Conservation (phyloP, 139 green algal genomes). For the Chlorella sp. region DNA sequence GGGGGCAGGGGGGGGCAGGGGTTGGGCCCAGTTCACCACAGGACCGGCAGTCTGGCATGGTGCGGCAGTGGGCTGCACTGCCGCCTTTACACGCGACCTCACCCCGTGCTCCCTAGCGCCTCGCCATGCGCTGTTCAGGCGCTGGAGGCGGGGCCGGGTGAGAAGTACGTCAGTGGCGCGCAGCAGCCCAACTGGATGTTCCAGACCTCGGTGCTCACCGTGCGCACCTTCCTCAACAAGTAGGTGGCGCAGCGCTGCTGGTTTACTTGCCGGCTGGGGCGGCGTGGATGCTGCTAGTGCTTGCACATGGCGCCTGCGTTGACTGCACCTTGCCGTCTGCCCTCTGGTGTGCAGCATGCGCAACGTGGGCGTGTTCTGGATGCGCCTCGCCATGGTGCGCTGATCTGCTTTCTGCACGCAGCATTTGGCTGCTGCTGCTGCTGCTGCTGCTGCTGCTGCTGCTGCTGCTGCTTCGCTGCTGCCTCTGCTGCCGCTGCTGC, state of each 20-base stretch:
- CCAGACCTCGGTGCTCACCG: constrained; percentile 47
- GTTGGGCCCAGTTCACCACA: too few relatives aligned
- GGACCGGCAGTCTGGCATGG: too few relatives aligned
- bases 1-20: too few relatives aligned
- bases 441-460: neutral
- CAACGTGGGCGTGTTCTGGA: constrained; percentile 79
- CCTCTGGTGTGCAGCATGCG: constrained; percentile 51
- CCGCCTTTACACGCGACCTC: too few relatives aligned
- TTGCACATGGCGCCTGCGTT: too few relatives aligned
- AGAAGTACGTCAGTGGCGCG: neutral
- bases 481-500: too few relatives aligned
- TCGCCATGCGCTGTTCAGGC: neutral
- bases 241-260: neutral
- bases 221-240: constrained; percentile 63
- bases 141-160: constrained; percentile 30
- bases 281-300: neutral
- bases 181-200: neutral
- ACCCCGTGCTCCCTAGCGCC: too few relatives aligned
- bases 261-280: neutral
- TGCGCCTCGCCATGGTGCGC: constrained; percentile 36
- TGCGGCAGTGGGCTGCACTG: neutral
- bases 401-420: neutral
- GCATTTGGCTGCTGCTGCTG: neutral
- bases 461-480: neutral
- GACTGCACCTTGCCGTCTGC: too few relatives aligned